Evolutionary conservation across 495 filamentous ascomycete genomes (phyloP).

Genomic region (Acidiella bohemica): DNA sequence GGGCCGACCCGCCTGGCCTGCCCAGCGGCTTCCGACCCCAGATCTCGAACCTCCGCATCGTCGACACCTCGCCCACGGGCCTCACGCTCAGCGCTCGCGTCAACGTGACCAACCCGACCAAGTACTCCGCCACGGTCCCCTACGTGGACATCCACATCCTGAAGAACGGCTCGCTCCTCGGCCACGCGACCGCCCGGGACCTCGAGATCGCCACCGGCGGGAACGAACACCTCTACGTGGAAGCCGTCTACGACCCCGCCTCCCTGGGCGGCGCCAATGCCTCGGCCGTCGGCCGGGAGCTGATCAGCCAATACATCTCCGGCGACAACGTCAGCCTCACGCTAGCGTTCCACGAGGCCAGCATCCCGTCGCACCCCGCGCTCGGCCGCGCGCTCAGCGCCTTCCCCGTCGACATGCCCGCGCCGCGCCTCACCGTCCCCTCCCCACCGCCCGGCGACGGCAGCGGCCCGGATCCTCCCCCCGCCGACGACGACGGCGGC

Average conservation of each 20-base stretch:
- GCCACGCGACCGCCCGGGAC: constrained; percentile 52
- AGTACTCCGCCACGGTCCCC: constrained; percentile 67
- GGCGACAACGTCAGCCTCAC: constrained; percentile 75
- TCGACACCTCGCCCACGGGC: constrained; percentile 53
- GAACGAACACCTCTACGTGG: constrained; percentile 57
- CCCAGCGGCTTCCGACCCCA: constrained; percentile 41
- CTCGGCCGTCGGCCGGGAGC: constrained; percentile 46
- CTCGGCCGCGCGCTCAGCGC: constrained; percentile 59
- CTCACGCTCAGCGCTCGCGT: constrained; percentile 53
- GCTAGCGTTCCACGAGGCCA: constrained; percentile 50
- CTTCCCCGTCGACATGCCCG: constrained; percentile 52
- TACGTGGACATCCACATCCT: constrained; percentile 62
- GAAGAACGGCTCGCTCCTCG: constrained; percentile 59
- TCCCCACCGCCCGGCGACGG: constrained; percentile 35
- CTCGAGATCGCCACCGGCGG: constrained; percentile 49
- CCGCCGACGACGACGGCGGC: constrained; percentile 32
- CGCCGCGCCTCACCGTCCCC: constrained; percentile 43
- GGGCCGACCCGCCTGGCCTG: constrained; percentile 4
- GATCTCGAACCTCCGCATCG: constrained; percentile 50
- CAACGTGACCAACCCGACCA: constrained; percentile 80
- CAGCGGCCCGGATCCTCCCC: constrained; percentile 37
- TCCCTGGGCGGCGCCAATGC: constrained; percentile 46
- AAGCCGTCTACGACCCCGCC: constrained; percentile 59
- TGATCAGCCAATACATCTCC: constrained; percentile 77
- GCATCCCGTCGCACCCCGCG: constrained; percentile 58